These are phyloP conservation scores for Verticillium dahliae DNA, from an alignment of 2,329 filamentous ascomycete genomes.

Conservation along the genomic window DNA sequence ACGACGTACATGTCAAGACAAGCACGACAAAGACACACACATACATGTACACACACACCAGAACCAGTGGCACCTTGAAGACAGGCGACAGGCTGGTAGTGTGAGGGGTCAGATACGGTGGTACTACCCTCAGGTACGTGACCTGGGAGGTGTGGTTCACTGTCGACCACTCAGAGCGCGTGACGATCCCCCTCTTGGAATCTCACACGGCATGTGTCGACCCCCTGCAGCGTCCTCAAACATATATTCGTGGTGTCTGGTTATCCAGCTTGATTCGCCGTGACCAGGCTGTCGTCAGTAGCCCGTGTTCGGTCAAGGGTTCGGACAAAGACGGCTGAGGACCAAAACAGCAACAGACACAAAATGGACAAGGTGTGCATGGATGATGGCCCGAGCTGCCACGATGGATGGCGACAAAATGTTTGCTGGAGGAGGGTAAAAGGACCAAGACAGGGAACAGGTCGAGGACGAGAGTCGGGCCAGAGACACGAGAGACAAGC, in stretches of 20 bases:
- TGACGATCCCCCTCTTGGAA: constrained; percentile 6
- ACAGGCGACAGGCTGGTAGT: neutral
- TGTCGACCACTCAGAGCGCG: constrained; percentile 2
- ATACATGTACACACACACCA: too few relatives aligned
- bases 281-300: neutral
- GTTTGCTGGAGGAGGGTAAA: neutral
- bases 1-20: too few relatives aligned
- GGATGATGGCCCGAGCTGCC: neutral
- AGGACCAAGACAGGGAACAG: neutral
- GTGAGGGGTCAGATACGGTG: neutral
- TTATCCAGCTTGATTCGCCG: neutral
- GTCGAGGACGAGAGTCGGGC: neutral
- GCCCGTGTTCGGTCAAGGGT: neutral
- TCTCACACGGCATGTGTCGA: neutral
- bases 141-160: neutral
- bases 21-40: too few relatives aligned
- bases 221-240: constrained; percentile 17
- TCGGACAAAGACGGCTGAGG: neutral
- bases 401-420: neutral
- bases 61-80: too few relatives aligned
- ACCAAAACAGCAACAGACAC: neutral
- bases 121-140: neutral
- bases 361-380: neutral
- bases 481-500: neutral
- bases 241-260: constrained; percentile 8